Base-by-base conservation (phyloP, 2,329 filamentous ascomycete species). In the Coleophoma crateriformis region DNA sequence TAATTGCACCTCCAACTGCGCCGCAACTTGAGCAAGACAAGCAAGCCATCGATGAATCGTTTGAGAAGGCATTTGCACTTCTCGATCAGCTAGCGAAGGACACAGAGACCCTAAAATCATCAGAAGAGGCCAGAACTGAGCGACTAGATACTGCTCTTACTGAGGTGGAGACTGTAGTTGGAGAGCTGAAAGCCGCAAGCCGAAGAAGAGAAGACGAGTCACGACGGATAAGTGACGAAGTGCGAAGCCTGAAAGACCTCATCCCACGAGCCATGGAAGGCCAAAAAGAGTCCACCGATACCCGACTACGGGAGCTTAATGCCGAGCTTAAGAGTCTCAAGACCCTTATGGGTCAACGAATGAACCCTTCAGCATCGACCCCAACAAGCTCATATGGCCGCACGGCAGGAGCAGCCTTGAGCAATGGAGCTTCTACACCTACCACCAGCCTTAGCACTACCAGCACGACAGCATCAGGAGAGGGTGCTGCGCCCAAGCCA, bases 21-120 rank as follows among this genome's bases (percentile, higher is more conserved):
- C 90, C 95, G 50, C 90, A 95, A 64, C 76, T 99, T 10, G 90
- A 96, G 64, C 87, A 95, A 66, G 94, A 99, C 68, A 99, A 99
- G 70, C 83, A 89, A 54, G 82, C 83, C 37, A 91, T 99, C 50
- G 91, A 97, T 66, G 90, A 91, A 56, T 87, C 92, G 51, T 99
- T 99, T 68, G 88, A 94, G 60, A 88, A 88, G 61, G 90, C 92
- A 2, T 99, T 99, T 66, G 77, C 85, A 15, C 79, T 97, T 13
- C 84, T 99, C 11, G 94, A 99, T 52, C 94, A 97, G 65, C 79
- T 99, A 1, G 82, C 88, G 35, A 88, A 89, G 60, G 95, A 99
- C 67, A 99, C 94, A 0, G 84, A 90, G 47, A 80, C 84, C 8
- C 79, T 99, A 52, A 99, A 99, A 71, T 78, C 82, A 4, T 86